Evolutionary conservation across 2,329 filamentous ascomycete species (phyloP).

Genomic region (Lasiodiplodia citricola): DNA sequence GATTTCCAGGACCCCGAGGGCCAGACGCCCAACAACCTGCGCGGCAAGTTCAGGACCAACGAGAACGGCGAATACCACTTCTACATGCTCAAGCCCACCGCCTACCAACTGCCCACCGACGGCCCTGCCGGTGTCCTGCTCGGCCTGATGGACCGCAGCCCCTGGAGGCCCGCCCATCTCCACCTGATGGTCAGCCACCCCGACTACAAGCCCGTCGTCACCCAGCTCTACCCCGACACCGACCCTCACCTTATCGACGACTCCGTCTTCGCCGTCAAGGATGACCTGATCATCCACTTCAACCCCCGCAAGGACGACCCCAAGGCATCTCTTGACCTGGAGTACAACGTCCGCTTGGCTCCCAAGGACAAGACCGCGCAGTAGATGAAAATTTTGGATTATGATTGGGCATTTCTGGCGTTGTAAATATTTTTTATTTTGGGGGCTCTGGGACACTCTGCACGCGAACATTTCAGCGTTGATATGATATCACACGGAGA

Average conservation of each 20-base stretch:
- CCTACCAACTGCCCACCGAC: slow-evolving; percentile 72
- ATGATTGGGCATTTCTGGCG: slow-evolving; percentile 16
- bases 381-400: slow-evolving; percentile 19
- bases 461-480: slow-evolving; percentile 6
- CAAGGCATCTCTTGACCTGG: slow-evolving; percentile 63
- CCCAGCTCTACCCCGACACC: slow-evolving; percentile 64
- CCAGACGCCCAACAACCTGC: slow-evolving; percentile 74
- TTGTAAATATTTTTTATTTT: slow-evolving; percentile 20
- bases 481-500: slow-evolving; percentile 16
- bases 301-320: slow-evolving; percentile 56
- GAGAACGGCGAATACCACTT: slow-evolving; percentile 73
- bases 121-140: slow-evolving; percentile 62
- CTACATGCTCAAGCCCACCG: slow-evolving; percentile 77
- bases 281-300: slow-evolving; percentile 29
- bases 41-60: slow-evolving; percentile 76
- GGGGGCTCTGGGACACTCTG: slow-evolving; percentile 4
- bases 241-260: slow-evolving; percentile 64
- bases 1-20: slow-evolving; percentile 76
- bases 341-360: slow-evolving; percentile 66
- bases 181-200: slow-evolving; percentile 62
- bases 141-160: slow-evolving; percentile 61
- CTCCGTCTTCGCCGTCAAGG: slow-evolving; percentile 64
- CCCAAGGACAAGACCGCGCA: slow-evolving; percentile 36
- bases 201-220: slow-evolving; percentile 62
- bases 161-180: slow-evolving; percentile 67